These are phyloP conservation scores for Madurella fahalii DNA, from an alignment of 2,329 filamentous ascomycete genomes.

Conservation along the genomic window DNA sequence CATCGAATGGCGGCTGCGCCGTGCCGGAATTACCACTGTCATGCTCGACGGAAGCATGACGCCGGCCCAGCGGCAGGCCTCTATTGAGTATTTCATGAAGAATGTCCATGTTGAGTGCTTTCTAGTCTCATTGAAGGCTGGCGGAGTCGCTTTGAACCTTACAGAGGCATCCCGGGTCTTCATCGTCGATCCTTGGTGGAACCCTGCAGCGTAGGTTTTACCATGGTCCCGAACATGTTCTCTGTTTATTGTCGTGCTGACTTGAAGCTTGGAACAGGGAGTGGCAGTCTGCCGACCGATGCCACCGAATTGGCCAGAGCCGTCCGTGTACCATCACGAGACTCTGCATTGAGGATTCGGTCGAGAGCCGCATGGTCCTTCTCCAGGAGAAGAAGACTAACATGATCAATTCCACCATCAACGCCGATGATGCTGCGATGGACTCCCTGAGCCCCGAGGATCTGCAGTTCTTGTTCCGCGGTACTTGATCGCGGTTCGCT, in stretches of 20 bases:
- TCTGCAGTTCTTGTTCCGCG: slow-evolving; percentile 94
- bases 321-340: slow-evolving; percentile 92
- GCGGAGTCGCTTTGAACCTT: slow-evolving; percentile 90
- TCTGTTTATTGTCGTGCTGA: slow-evolving; percentile 6
- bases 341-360: slow-evolving; percentile 92
- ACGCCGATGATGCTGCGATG: slow-evolving; percentile 85
- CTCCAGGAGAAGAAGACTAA: slow-evolving; percentile 98
- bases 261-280: slow-evolving; percentile 43
- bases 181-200: slow-evolving; percentile 99
- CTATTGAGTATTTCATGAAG: slow-evolving; percentile 95
- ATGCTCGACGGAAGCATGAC: slow-evolving; percentile 99
- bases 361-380: slow-evolving; percentile 91
- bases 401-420: slow-evolving; percentile 97
- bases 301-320: slow-evolving; percentile 91
- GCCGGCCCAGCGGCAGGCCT: slow-evolving; percentile 84
- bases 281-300: slow-evolving; percentile 94
- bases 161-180: slow-evolving; percentile 94
- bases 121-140: slow-evolving; percentile 90
- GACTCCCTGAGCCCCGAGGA: slow-evolving; percentile 87
- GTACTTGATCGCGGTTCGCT: slow-evolving; percentile 37
- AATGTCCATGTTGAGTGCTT: slow-evolving; percentile 94
- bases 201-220: slow-evolving; percentile 70
- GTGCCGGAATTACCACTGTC: slow-evolving; percentile 95
- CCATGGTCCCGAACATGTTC: background rate
- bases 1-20: slow-evolving; percentile 92